Base-by-base conservation (phyloP, 2,329 filamentous ascomycete genomes). In the Colletotrichum eleusines region DNA sequence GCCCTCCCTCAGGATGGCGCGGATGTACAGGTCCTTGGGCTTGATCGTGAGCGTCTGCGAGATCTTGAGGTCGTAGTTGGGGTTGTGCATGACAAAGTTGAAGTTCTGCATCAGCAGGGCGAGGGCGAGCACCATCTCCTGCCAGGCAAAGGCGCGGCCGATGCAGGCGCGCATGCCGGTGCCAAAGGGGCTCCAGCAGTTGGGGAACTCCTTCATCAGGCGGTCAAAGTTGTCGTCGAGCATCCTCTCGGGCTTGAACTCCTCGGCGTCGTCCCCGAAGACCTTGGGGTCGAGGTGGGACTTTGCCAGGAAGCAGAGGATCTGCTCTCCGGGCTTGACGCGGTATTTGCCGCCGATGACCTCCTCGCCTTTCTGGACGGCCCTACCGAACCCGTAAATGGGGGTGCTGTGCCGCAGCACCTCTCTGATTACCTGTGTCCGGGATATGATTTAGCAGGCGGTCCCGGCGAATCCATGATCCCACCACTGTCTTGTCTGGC, bases 51-150 rank as follows among this genome's bases (percentile, higher is more conserved):
- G 76, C 0, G 86, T 87, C 74, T 85, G 83, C 73, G 87, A 84
- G 74, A 88, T 78, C 46, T 83, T 76, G 33, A 90, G 78, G 62
- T 84, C 75, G 74, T 91, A 91, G 65, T 77, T 81, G 0, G 89
- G 85, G 74, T 93, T 87, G 26, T 87, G 86, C 69, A 89, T 77
- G 64, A 84, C 81, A 74, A 93, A 88, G 74, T 92, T 86, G 79
- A 93, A 92, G 74, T 89, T 91, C 75, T 92, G 90, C 63, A 93
- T 80, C 9, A 92, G 75, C 72, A 90, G 84, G 0, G 88, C 86
- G 4, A 78, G 73, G 33, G 76, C 75, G 16, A 88, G 77, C 1
- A 88, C 73, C 16, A 82, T 81, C 71, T 88, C 86, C 74, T 88
- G 86, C 84, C 84, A 86, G 0, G 86, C 86, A 66, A 88, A 88